Conservation (phyloP, 441 rosid genomes). For the Erodium moschatum region DNA sequence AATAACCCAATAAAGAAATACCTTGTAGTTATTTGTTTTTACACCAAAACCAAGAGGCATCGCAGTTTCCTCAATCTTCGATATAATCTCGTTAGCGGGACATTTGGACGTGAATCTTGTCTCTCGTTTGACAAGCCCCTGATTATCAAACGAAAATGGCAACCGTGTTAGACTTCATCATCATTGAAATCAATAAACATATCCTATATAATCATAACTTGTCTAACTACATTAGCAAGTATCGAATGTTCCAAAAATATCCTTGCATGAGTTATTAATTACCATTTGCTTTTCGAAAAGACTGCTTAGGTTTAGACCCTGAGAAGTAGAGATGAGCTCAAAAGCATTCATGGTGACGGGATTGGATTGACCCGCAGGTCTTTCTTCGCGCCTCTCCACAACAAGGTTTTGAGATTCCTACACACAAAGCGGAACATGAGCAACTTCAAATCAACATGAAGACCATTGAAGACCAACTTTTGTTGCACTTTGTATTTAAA, state of each 20-base stretch:
- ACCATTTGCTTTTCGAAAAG: conserved; percentile 97
- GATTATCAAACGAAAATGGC: conserved; percentile 20
- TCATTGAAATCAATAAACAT: too few species aligned
- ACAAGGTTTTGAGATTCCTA: conserved; percentile 73
- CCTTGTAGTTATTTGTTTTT: conserved; percentile 91
- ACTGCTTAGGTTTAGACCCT: conserved; percentile 83
- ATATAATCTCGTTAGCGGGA: conserved; percentile 80
- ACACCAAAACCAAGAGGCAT: conserved; percentile 85
- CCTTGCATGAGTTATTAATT: conserved; percentile 7
- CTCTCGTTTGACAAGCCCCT: conserved; percentile 94
- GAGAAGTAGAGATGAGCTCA: conserved; percentile 94
- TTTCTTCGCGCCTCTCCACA: conserved; percentile 64
- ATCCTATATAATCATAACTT: too few species aligned
- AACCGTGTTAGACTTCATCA: conserved; percentile 11
- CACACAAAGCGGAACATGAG: conserved; percentile 20
- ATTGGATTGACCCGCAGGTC: conserved; percentile 23
- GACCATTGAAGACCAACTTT: not conserved
- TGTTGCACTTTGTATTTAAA: too few species aligned
- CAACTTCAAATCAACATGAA: conserved; percentile 7
- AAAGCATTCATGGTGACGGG: conserved; percentile 96
- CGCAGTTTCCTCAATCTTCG: conserved; percentile 87
- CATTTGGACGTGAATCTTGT: conserved; percentile 84
- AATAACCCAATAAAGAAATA: conserved; percentile 14
- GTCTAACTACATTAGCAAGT: too few species aligned
- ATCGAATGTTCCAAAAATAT: too few species aligned